Evolutionary conservation across 202 grass and related monocot genomes (phyloP).

Genomic region (Bolboschoenoplectus hybrid): DNA sequence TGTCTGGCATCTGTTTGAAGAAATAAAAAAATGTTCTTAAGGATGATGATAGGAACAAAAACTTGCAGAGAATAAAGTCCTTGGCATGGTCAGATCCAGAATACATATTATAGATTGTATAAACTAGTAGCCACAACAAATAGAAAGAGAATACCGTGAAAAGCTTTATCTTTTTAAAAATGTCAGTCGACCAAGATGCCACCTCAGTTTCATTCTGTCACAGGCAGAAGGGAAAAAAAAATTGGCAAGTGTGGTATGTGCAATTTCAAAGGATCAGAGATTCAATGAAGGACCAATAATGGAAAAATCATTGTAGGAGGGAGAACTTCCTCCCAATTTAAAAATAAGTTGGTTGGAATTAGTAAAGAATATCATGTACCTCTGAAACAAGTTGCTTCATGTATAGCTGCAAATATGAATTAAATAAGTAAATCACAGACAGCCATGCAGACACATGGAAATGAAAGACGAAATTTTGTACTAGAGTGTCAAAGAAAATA

Average conservation of each 20-base stretch:
- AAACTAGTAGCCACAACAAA: neutral
- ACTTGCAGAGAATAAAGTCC: neutral
- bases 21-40: neutral
- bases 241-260: neutral
- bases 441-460: neutral
- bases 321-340: neutral
- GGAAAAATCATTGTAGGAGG: neutral
- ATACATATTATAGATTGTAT: neutral
- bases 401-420: neutral
- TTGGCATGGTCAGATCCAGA: neutral
- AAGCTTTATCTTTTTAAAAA: neutral
- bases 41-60: no score
- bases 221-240: neutral
- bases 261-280: neutral
- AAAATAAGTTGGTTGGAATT: neutral
- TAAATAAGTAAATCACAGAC: neutral
- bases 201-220: neutral
- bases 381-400: constrained; percentile 4
- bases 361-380: neutral
- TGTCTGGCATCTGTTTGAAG: neutral
- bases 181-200: neutral
- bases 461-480: neutral
- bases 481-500: neutral
- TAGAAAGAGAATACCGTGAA: neutral
- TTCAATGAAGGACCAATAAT: neutral